phyloP scores from a whole-genome alignment of 306 rosid species.

The Pueraria montana region DNA sequence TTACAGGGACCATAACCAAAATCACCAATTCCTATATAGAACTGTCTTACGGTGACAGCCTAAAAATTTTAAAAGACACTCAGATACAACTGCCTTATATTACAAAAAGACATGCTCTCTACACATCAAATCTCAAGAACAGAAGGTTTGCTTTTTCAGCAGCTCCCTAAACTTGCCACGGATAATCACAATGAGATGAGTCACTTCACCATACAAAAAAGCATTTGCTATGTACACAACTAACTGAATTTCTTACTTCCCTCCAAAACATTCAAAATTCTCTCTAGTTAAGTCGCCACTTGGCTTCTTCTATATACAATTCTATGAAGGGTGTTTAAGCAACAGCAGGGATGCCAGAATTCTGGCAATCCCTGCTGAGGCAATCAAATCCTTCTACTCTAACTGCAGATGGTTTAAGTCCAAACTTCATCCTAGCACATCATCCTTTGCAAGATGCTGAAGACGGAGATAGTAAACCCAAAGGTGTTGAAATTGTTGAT shows the following conservation, averaged over 20 bases:
- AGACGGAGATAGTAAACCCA: slow-evolving; percentile 63
- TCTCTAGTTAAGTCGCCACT: slow-evolving; percentile 59
- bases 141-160: slow-evolving; percentile 52
- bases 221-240: slow-evolving; percentile 44
- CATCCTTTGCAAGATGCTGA: slow-evolving; percentile 72
- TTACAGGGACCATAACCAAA: slow-evolving; percentile 56
- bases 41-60: slow-evolving; percentile 52
- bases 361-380: slow-evolving; percentile 79
- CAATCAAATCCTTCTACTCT: slow-evolving; percentile 92
- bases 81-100: slow-evolving; percentile 41
- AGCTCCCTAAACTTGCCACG: slow-evolving; percentile 46
- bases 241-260: slow-evolving; percentile 46
- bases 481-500: slow-evolving; percentile 65
- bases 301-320: slow-evolving; percentile 76
- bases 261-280: slow-evolving; percentile 45
- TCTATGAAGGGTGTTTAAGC: slow-evolving; percentile 60
- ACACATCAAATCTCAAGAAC: slow-evolving; percentile 57
- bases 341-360: slow-evolving; percentile 77
- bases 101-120: slow-evolving; percentile 55
- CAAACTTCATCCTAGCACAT: slow-evolving; percentile 70
- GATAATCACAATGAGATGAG: slow-evolving; percentile 35
- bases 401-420: slow-evolving; percentile 77
- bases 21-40: slow-evolving; percentile 59
- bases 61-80: slow-evolving; percentile 45
- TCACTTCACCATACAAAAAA: slow-evolving; percentile 35